Percentiles rank a stretch among this genome's conserved stretches.
Evolutionary conservation across 306 rosid species (phyloP).

Genomic region (Amphicarpaea edgeworthii): DNA sequence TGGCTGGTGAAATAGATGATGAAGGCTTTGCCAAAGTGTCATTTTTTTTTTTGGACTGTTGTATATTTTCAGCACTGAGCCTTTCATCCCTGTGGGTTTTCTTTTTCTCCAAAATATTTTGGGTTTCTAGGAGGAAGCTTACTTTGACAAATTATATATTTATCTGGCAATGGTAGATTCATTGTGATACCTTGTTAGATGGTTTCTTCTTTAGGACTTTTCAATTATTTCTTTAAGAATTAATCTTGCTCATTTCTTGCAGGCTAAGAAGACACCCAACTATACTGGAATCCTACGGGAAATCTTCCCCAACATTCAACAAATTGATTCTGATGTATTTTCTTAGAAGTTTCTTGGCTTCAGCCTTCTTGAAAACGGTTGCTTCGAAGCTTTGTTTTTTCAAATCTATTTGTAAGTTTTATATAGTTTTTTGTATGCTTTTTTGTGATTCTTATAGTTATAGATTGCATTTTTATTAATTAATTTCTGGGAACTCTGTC

Average conservation of each 20-base stretch:
- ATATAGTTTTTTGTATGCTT: constrained; percentile 21
- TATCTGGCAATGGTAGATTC: constrained; percentile 17
- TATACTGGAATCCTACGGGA: constrained; percentile 60
- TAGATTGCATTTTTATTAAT: constrained; percentile 26
- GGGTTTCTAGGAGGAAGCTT: constrained; percentile 8
- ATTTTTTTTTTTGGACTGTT: neutral
- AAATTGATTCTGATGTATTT: constrained; percentile 77
- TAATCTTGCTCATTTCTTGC: constrained; percentile 52
- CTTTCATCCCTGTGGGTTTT: neutral
- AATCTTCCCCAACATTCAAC: constrained; percentile 75
- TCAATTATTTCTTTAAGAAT: constrained; percentile 33
- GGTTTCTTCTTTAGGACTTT: constrained; percentile 1
- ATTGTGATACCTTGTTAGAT: constrained; percentile 5
- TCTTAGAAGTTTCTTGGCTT: constrained; percentile 51
- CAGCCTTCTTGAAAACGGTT: neutral
- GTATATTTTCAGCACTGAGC: constrained; percentile 6
- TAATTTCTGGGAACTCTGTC: constrained; percentile 19
- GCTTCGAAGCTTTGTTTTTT: constrained; percentile 32
- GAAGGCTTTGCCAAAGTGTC: constrained; percentile 7
- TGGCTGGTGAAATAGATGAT: constrained; percentile 25
- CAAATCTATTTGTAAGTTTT: constrained; percentile 45
- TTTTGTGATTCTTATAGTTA: constrained; percentile 15
- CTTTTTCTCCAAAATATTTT: neutral
- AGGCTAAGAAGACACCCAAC: constrained; percentile 77
- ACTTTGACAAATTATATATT: neutral